Conservation (phyloP, 2,329 filamentous ascomycete species). For the Bipolaris sorokiniana region DNA sequence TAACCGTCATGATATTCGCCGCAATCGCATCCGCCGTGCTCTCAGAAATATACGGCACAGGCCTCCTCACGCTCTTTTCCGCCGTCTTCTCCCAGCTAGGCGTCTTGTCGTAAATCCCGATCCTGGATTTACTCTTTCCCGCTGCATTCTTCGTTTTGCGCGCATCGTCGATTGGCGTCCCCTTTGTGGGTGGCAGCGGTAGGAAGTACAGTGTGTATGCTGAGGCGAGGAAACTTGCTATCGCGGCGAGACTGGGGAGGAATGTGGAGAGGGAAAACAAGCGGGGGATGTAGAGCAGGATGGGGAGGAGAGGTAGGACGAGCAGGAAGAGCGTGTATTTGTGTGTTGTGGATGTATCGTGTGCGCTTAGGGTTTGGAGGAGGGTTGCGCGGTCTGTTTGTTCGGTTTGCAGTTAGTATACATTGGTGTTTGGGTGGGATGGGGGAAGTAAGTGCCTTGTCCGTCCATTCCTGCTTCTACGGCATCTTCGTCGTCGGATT, state of each 20-base stretch:
- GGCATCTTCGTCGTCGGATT: conserved; percentile 60
- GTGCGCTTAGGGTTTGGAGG: conserved; percentile 41
- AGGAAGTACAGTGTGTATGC: conserved; percentile 66
- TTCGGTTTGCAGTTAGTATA: too few species aligned
- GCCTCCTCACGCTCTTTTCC: conserved; percentile 13
- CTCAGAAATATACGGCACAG: conserved; percentile 33
- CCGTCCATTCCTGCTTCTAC: conserved; percentile 73
- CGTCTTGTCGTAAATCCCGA: background rate
- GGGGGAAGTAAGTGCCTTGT: conserved; percentile 61
- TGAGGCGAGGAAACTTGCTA: conserved; percentile 69
- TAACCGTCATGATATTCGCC: conserved; percentile 65
- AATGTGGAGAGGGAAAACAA: conserved; percentile 51
- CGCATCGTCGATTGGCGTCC: conserved; percentile 15
- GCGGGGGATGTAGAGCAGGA: conserved; percentile 61
- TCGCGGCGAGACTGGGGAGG: conserved; percentile 61
- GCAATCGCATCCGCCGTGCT: conserved; percentile 58
- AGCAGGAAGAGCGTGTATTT: conserved; percentile 64
- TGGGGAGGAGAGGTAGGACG: conserved; percentile 63
- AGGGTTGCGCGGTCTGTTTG: conserved; percentile 37
- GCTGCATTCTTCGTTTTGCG: background rate
- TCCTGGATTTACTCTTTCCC: too few species aligned
- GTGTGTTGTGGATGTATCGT: conserved; percentile 48
- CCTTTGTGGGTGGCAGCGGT: conserved; percentile 59
- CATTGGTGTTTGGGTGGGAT: background rate
- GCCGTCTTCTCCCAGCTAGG: conserved; percentile 13